phyloP scores from a whole-genome alignment of 768 basidiomycete genomes.

The Tulasnella sp. region DNA sequence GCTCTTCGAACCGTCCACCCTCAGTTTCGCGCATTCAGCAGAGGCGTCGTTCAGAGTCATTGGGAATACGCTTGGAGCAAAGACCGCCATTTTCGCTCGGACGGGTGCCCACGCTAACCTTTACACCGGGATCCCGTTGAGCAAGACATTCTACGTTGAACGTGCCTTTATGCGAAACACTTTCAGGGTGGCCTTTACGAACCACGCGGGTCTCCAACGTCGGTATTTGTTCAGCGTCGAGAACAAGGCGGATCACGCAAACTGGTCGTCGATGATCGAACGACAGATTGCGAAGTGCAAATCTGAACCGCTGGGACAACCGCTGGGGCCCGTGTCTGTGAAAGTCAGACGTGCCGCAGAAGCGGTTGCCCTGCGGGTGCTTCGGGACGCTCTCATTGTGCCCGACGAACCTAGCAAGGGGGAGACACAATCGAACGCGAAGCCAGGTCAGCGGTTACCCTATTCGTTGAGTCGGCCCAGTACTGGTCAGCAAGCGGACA shows the following conservation, averaged over 20 bases:
- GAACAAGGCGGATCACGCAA: conserved; percentile 59
- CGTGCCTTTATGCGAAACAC: conserved; percentile 95
- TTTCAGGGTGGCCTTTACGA: conserved; percentile 84
- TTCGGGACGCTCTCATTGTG: conserved; percentile 69
- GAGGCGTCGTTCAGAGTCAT: conserved; percentile 86
- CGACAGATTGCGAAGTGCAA: conserved; percentile 27
- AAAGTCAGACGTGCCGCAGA: conserved; percentile 55
- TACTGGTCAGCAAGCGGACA: conserved; percentile 17
- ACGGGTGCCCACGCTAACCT: conserved; percentile 70
- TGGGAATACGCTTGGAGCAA: conserved; percentile 70
- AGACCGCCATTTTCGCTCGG: conserved; percentile 71
- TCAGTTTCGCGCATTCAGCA: conserved; percentile 64
- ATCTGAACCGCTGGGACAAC: conserved; percentile 16
- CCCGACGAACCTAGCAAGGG: conserved; percentile 21
- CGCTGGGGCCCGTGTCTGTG: conserved; percentile 27
- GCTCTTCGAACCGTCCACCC: conserved; percentile 70
- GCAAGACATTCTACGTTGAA: conserved; percentile 66
- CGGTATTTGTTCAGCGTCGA: conserved; percentile 93
- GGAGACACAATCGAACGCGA: background rate
- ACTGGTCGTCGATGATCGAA: conserved; percentile 58
- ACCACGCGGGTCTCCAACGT: conserved; percentile 42
- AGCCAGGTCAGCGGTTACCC: conserved; percentile 1
- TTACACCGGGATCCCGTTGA: conserved; percentile 72
- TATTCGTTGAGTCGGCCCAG: conserved; percentile 23
- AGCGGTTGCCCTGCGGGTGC: conserved; percentile 62